A percentile compares a stretch with the other conserved stretches of the same genome.
These are phyloP conservation scores for Grosmannia serpens DNA, from an alignment of 2,329 filamentous ascomycete species.

Conservation along the genomic window DNA sequence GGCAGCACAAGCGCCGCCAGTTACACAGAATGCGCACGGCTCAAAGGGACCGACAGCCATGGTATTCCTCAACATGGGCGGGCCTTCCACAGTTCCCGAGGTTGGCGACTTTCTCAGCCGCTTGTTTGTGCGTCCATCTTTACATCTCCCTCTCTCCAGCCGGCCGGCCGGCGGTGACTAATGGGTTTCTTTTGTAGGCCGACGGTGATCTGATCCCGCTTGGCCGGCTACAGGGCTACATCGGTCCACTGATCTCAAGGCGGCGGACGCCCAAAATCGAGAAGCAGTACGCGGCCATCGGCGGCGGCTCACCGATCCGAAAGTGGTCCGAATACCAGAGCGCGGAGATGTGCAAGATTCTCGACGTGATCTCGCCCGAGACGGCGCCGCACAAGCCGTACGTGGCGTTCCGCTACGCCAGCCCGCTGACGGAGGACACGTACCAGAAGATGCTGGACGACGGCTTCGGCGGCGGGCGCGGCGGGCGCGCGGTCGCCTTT, in stretches of 20 bases:
- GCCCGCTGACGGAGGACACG: conserved; percentile 89
- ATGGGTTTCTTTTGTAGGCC: conserved; percentile 39
- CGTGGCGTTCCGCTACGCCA: conserved; percentile 90
- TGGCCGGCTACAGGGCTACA: conserved; percentile 77
- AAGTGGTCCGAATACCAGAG: conserved; percentile 97
- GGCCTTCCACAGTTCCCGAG: conserved; percentile 77
- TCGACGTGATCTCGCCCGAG: conserved; percentile 82
- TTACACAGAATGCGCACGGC: conserved; percentile 63
- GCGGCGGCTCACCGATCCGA: conserved; percentile 92
- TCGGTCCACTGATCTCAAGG: conserved; percentile 76
- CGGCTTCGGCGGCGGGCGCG: conserved; percentile 79
- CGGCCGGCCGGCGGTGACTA: neutral
- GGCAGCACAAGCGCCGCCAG: conserved; percentile 49
- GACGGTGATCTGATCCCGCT: conserved; percentile 95
- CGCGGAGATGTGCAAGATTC: conserved; percentile 90
- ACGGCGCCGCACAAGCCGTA: conserved; percentile 96
- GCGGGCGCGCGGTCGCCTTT: conserved; percentile 91
- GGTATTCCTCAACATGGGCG: conserved; percentile 99
- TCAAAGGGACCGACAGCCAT: conserved; percentile 82
- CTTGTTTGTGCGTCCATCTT: conserved; percentile 60
- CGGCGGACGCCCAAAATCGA: conserved; percentile 92
- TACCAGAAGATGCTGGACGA: conserved; percentile 74
- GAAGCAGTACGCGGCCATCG: conserved; percentile 90
- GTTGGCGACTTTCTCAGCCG: conserved; percentile 83
- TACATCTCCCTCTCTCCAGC: neutral